phyloP scores from a whole-genome alignment of 1,284 basidiomycete species.

The Sutorius eximius region DNA sequence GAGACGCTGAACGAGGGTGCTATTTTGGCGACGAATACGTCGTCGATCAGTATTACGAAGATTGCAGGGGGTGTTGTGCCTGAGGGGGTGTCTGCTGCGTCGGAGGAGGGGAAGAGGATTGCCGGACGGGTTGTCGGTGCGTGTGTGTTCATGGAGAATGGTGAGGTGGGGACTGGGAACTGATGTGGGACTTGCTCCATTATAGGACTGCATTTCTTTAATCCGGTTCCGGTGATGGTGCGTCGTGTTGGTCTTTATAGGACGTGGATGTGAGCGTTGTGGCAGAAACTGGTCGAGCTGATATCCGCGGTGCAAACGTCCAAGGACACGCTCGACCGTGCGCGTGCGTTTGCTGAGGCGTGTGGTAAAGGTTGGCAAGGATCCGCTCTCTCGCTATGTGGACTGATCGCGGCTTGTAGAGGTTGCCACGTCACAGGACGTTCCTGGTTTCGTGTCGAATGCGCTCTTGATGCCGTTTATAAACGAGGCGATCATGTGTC shows the following conservation, averaged over 20 bases:
- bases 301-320: slow-evolving; percentile 93
- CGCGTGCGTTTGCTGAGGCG: slow-evolving; percentile 80
- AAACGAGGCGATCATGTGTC: slow-evolving; percentile 90
- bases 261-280: background rate
- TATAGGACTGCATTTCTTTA: slow-evolving; percentile 90
- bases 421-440: slow-evolving; percentile 85
- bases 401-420: slow-evolving; percentile 45
- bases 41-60: slow-evolving; percentile 92
- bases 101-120: slow-evolving; percentile 59
- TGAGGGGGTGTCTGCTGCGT: slow-evolving; percentile 53
- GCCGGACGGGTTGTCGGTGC: slow-evolving; percentile 74
- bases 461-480: slow-evolving; percentile 90
- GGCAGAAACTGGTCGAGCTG: slow-evolving; percentile 86
- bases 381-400: background rate
- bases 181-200: background rate
- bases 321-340: slow-evolving; percentile 70
- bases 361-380: slow-evolving; percentile 79
- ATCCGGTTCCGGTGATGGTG: slow-evolving; percentile 93
- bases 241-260: slow-evolving; percentile 17
- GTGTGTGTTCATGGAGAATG: slow-evolving; percentile 17
- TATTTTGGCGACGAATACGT: slow-evolving; percentile 92
- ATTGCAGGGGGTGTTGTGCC: slow-evolving; percentile 80
- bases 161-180: background rate
- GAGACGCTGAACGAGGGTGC: slow-evolving; percentile 68
- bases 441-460: slow-evolving; percentile 90